These are phyloP conservation scores for Triangularia verruculosa DNA, from an alignment of 2,329 filamentous ascomycete species.

Conservation along the genomic window DNA sequence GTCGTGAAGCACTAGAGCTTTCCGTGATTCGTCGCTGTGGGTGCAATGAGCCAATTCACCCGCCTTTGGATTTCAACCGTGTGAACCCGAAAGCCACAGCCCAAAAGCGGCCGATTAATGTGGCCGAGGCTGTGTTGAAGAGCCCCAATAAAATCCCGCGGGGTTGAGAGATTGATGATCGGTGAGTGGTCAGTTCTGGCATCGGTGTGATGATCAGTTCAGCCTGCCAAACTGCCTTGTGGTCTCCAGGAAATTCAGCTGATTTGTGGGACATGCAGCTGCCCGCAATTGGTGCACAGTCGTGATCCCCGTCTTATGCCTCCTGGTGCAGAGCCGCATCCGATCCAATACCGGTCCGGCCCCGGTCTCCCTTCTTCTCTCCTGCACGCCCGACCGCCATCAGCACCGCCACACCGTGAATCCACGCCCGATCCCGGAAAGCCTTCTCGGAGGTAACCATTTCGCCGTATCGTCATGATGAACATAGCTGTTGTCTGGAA, in stretches of 20 bases:
- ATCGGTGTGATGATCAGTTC: constrained; percentile 7
- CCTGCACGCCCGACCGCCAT: background rate
- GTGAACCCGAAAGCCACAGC: constrained; percentile 13
- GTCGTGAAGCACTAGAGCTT: background rate
- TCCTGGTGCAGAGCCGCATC: constrained; percentile 3
- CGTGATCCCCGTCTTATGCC: background rate
- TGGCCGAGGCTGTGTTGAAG: constrained; percentile 19
- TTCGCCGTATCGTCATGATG: background rate
- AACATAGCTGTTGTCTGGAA: background rate
- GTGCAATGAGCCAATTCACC: background rate
- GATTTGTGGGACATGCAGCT: constrained; percentile 4
- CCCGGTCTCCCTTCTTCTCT: background rate
- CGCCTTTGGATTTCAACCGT: constrained; percentile 8
- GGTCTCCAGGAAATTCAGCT: constrained; percentile 1
- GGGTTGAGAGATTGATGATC: background rate
- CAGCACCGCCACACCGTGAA: background rate
- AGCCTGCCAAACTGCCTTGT: constrained; percentile 19
- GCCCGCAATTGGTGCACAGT: constrained; percentile 6
- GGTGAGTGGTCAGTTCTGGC: constrained; percentile 13
- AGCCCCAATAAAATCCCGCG: constrained; percentile 13
- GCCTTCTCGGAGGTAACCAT: background rate
- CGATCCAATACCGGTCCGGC: background rate
- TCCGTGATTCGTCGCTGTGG: background rate
- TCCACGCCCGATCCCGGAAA: background rate
- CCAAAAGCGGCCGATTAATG: constrained; percentile 17